Evolutionary conservation across 768 basidiomycete genomes (phyloP), one percentile per base, ranked within the genome.

Genomic region (Cantharellus cinnabarinus): DNA sequence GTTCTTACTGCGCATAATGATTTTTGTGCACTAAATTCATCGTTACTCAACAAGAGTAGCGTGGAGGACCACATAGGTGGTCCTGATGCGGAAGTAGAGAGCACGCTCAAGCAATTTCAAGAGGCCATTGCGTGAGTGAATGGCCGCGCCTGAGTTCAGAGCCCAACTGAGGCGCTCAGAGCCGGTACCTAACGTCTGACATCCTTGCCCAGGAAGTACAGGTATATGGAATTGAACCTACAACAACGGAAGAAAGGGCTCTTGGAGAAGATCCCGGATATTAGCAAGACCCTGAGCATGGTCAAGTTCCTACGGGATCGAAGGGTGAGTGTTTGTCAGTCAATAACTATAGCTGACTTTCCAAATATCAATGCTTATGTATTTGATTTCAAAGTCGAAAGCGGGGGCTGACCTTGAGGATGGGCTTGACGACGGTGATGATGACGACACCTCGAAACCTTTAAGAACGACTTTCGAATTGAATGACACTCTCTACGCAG

Each of bases 251-350:
- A 85, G 58, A 76, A 76, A 57, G 80, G 83, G 15, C 75, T 97
- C 3, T 85, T 91, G 64, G 86, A 89, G 62, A 98, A 99, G 76
- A 91, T 97, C 42, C 93, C 94, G 0, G 95, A 99, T 69, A 89
- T 98, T 66, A 79, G 79, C 65, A 90, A 91, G 73, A 97, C 93
- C 2, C 71, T 99, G 50, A 76, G 76, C 62, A 94, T 97, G 79
- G 89, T 97, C 29, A 80, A 85, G 66, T 87, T 78, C 67, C 68
- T 95, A 35, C 79, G 81, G 63, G 79, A 82, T 61, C 72, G 81
- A 66, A 75, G 83, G 64, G 86, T 87, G 65, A 65, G 80, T 70
- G 57, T 56, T 10, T 34, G 20, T 40, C 57, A 35, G 7, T 64
- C 15, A 15, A 42, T 4, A 57, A 55, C 37, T 14, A 15, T 39